These are phyloP conservation scores for Colletotrichum musicola DNA, from an alignment of 2,329 filamentous ascomycete species.

Conservation along the genomic window DNA sequence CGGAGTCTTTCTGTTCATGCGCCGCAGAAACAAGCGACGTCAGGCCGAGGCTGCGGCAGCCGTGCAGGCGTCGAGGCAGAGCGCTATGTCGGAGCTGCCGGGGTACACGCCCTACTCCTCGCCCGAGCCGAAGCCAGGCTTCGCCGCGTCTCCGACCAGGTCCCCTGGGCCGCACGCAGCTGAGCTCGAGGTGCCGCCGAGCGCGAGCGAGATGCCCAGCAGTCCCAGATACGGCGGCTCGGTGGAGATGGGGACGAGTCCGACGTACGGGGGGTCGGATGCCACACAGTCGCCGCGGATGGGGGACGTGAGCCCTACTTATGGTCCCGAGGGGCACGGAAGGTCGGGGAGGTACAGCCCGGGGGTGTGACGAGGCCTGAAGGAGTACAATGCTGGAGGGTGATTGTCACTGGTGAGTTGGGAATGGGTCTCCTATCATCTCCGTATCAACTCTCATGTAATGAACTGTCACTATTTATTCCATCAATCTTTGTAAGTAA, in stretches of 20 bases:
- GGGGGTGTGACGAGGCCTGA: neutral
- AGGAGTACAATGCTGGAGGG: neutral
- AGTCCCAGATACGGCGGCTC: constrained; percentile 27
- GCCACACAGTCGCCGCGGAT: constrained; percentile 11
- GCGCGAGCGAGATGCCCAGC: constrained; percentile 31
- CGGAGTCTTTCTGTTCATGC: neutral
- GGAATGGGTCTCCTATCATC: neutral
- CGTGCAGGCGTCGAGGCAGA: constrained; percentile 2
- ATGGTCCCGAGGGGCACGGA: neutral
- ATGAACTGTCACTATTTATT: no score
- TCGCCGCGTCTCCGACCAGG: neutral
- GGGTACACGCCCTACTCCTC: constrained; percentile 10
- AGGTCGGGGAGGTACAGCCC: neutral
- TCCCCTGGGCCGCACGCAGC: neutral
- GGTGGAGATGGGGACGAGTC: constrained; percentile 17
- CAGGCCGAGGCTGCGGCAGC: constrained; percentile 15
- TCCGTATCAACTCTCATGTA: no score
- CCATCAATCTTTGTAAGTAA: no score
- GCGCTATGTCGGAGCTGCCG: constrained; percentile 21
- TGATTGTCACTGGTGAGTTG: neutral
- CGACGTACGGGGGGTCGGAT: neutral
- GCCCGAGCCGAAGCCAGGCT: constrained; percentile 12
- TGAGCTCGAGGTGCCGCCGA: constrained; percentile 22
- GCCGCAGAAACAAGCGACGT: neutral
- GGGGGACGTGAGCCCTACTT: constrained; percentile 3